Base-by-base conservation (phyloP, 192 early-diverging fungal genomes). In the Mortierella claussenii region DNA sequence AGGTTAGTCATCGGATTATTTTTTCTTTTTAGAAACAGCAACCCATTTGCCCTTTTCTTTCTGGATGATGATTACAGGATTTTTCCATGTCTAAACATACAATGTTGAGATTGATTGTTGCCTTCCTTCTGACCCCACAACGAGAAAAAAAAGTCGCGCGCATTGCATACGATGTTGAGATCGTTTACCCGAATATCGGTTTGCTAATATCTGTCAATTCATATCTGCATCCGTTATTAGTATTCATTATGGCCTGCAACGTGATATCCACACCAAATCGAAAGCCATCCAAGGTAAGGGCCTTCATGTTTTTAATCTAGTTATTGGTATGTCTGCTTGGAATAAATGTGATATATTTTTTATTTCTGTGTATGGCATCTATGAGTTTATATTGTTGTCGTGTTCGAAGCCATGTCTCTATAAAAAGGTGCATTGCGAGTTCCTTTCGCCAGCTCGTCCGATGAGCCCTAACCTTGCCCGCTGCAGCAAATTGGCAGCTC, bases 31-130 rank as follows among this genome's bases (percentile, higher is more conserved):
- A 49, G 27, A 26, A 26, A n/a, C 4, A 49, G 4, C 9, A 49
- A 26, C 27, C 12, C 21, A 49, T 13, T 2, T 13, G 54, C 54
- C 24, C 31, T 31, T 48, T 37, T 51, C 28, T 62, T 62, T 51
- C 20, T 42, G 69, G 69, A 71, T 71, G 69, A 71, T 71, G 69
- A 71, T 50, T 71, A 71, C 69, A 71, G 60, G 69, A 62, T 56
- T 71, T 71, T 71, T 71, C 69, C 69, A 71, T 31, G 69, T 71
- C 69, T 71, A 63, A 71, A 71, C 69, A 71, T 52, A 71, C 51
- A 17, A 71, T 71, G 69, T 71, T 71, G 69, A 71, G 69, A 71
- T 50, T 50, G 55, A 60, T 71, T 71, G 69, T 71, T 71, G 69
- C 69, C 69, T 71, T 71, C 69, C 69, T 71, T 71, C 69, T 71